Percentiles rank a stretch among this genome's conserved stretches.
These are phyloP conservation scores for Kurtzmaniella natalensis DNA, from an alignment of 1,139 yeast species.

Conservation along the genomic window DNA sequence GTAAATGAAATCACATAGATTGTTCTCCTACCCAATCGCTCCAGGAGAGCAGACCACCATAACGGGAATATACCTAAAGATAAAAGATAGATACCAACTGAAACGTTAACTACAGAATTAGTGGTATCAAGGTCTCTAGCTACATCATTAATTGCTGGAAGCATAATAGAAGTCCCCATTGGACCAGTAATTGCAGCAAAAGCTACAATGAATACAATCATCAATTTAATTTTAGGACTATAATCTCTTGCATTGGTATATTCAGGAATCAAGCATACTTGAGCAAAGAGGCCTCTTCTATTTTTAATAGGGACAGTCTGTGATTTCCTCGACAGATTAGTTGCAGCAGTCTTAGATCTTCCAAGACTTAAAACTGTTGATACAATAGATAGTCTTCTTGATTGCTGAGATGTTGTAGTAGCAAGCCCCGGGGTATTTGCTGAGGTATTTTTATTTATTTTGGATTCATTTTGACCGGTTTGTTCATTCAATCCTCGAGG, in stretches of 20 bases:
- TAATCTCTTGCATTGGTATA: conserved; percentile 68
- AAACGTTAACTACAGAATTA: conserved; percentile 60
- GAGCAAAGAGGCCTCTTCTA: conserved; percentile 53
- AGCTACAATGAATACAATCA: conserved; percentile 64
- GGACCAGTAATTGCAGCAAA: conserved; percentile 80
- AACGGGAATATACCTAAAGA: conserved; percentile 77
- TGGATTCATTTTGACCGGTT: neutral
- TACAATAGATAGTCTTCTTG: conserved; percentile 3
- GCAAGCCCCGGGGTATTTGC: no score
- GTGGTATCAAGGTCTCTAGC: conserved; percentile 51
- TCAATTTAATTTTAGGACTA: conserved; percentile 42
- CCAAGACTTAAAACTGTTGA: conserved; percentile 1
- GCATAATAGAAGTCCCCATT: conserved; percentile 83
- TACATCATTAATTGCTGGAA: conserved; percentile 72
- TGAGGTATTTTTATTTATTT: neutral
- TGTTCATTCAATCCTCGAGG: neutral
- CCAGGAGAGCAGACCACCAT: conserved; percentile 88
- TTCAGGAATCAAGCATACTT: conserved; percentile 62
- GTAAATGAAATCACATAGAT: conserved; percentile 67
- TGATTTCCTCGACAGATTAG: conserved; percentile 13
- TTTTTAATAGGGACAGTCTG: conserved; percentile 36
- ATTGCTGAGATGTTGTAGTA: no score
- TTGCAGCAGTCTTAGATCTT: neutral
- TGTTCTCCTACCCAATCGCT: conserved; percentile 67
- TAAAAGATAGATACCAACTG: conserved; percentile 74